Evolutionary conservation across 23 red algal species (phyloP).

Genomic region (Gracilaria vermiculophylla): DNA sequence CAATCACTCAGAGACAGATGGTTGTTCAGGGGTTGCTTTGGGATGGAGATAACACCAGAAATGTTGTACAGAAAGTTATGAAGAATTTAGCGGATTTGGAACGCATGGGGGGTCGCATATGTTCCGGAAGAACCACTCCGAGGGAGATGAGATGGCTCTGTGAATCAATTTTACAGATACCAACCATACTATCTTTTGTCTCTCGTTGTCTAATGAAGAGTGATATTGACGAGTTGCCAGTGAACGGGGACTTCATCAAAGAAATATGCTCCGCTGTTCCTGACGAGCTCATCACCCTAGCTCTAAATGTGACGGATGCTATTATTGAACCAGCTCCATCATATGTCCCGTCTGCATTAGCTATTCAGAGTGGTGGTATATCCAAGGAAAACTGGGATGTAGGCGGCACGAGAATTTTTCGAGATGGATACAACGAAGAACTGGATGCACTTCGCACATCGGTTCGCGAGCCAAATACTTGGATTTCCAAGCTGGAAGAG

Average conservation of each 20-base stretch:
- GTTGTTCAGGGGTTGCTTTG: conserved; percentile 50
- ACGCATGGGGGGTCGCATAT: conserved; percentile 75
- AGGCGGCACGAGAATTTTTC: conserved; percentile 50
- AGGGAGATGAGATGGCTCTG: conserved; percentile 77
- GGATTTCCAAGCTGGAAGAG: conserved; percentile 73
- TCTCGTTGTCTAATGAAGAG: background rate
- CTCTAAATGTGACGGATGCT: background rate
- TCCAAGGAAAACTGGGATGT: conserved; percentile 43
- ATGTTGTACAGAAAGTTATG: conserved; percentile 26
- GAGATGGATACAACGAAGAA: conserved; percentile 47
- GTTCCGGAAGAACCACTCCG: conserved; percentile 58
- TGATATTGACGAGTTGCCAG: background rate
- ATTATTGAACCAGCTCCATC: conserved; percentile 56
- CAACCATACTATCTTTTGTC: conserved; percentile 32
- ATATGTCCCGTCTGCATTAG: conserved; percentile 33
- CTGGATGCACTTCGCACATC: conserved; percentile 67
- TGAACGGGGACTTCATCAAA: background rate
- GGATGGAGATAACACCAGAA: conserved; percentile 11
- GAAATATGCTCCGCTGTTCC: background rate
- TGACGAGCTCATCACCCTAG: conserved; percentile 23
- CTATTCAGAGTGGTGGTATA: conserved; percentile 10
- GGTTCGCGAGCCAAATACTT: conserved; percentile 32
- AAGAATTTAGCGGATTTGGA: conserved; percentile 73
- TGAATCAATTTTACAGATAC: conserved; percentile 66
- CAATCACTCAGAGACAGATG: conserved; percentile 55